Percentiles rank a stretch among this genome's conserved stretches.
phyloP scores from a whole-genome alignment of 2,329 filamentous ascomycete species.

The Calonectria multiphialidica region DNA sequence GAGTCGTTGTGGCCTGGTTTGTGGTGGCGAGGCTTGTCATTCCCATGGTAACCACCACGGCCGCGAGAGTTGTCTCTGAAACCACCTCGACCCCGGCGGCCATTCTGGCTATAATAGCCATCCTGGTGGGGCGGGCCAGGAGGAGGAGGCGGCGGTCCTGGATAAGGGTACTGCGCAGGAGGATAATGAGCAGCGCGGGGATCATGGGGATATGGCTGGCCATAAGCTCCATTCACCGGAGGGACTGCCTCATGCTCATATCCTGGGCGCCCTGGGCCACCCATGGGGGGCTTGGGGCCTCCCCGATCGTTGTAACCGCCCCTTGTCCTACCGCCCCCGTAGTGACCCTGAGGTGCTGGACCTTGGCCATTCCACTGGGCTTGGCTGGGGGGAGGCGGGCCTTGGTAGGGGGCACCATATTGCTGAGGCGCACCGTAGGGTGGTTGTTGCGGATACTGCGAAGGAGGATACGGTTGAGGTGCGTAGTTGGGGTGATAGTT shows the following conservation, averaged over 20 bases:
- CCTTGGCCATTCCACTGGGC: conserved; percentile 50
- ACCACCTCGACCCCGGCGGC: conserved; percentile 51
- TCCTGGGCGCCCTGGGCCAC: conserved; percentile 48
- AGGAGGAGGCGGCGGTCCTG: conserved; percentile 53
- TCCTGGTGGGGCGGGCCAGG: conserved; percentile 50
- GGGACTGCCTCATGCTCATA: conserved; percentile 50
- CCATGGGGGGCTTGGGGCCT: conserved; percentile 48
- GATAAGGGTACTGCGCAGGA: conserved; percentile 53
- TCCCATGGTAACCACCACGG: conserved; percentile 52
- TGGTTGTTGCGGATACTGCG: conserved; percentile 58
- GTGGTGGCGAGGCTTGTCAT: conserved; percentile 58
- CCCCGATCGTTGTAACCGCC: conserved; percentile 61
- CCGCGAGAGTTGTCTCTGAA: conserved; percentile 57
- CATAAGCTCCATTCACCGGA: conserved; percentile 52
- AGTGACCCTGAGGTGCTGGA: conserved; percentile 51
- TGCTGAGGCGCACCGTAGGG: conserved; percentile 56
- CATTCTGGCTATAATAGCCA: conserved; percentile 50
- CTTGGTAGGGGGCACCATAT: conserved; percentile 52
- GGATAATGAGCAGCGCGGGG: conserved; percentile 51
- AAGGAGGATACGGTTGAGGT: conserved; percentile 62
- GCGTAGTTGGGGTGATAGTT: conserved; percentile 72
- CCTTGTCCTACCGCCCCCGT: conserved; percentile 54
- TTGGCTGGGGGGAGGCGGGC: conserved; percentile 49
- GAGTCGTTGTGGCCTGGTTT: conserved; percentile 51
- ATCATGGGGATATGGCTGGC: conserved; percentile 55